Evolutionary conservation across 257 asterid species (phyloP).

Genomic region (Lavandula angustifolia): DNA sequence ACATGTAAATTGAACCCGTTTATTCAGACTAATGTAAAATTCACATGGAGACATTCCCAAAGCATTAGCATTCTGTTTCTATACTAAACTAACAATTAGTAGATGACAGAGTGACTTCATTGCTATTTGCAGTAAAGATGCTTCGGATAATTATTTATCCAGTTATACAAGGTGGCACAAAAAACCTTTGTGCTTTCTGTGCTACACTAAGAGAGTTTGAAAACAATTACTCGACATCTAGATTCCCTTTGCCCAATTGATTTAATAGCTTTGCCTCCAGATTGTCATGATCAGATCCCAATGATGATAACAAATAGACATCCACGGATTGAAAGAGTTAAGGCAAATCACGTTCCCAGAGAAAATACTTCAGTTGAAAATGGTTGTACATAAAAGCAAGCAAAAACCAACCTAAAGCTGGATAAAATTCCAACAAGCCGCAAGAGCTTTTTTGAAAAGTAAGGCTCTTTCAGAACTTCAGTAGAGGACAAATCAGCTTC

Average conservation of each 20-base stretch:
- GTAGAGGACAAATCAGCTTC: conserved; percentile 61
- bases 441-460: conserved; percentile 78
- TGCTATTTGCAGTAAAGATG: conserved; percentile 2
- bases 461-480: conserved; percentile 72
- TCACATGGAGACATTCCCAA: neutral
- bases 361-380: neutral
- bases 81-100: neutral
- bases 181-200: conserved; percentile 13
- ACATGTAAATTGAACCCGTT: neutral
- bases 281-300: conserved; percentile 14
- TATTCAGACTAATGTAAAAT: neutral
- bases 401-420: conserved; percentile 63
- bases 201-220: neutral
- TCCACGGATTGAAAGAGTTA: conserved; percentile 10
- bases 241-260: conserved; percentile 17
- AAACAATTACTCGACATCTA: neutral
- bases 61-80: neutral
- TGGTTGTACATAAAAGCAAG: conserved; percentile 14
- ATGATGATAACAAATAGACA: conserved; percentile 18
- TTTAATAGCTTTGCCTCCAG: conserved; percentile 1
- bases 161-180: conserved; percentile 5
- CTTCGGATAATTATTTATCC: neutral
- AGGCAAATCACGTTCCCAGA: conserved; percentile 17
- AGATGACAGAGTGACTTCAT: neutral
- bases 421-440: conserved; percentile 72